These are phyloP conservation scores for Blastobotrys proliferans DNA, from an alignment of 1,139 yeast genomes.

Conservation along the genomic window DNA sequence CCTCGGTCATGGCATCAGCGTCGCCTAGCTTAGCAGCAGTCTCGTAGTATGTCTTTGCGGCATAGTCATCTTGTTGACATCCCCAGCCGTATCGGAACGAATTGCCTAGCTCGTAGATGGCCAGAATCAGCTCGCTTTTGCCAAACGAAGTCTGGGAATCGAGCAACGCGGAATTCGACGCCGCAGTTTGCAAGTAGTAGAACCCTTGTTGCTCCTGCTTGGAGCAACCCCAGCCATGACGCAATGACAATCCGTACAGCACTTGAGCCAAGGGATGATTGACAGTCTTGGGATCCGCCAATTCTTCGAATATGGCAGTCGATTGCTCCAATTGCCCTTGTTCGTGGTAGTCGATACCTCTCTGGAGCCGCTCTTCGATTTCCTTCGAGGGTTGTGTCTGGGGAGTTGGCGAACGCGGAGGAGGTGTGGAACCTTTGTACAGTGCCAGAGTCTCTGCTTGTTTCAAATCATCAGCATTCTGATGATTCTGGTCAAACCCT, in stretches of 20 bases:
- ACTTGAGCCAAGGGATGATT: constrained; percentile 34
- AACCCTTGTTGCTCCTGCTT: constrained; percentile 28
- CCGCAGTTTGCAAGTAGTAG: constrained; percentile 29
- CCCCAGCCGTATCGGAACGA: constrained; percentile 37
- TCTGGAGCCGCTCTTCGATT: constrained; percentile 25
- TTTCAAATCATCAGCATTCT: constrained; percentile 13
- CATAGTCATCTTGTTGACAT: constrained; percentile 27
- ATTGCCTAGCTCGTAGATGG: constrained; percentile 35
- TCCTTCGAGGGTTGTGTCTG: constrained; percentile 7
- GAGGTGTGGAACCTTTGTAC: not conserved
- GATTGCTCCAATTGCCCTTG: constrained; percentile 26
- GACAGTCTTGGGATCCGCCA: constrained; percentile 27
- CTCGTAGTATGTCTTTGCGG: constrained; percentile 33
- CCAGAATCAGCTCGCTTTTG: constrained; percentile 31
- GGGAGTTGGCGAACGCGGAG: not conserved
- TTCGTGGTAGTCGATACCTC: constrained; percentile 33
- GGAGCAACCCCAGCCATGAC: constrained; percentile 37
- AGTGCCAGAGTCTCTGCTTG: constrained; percentile 15
- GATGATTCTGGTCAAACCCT: not conserved
- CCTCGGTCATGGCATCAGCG: constrained; percentile 34
- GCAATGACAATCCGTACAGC: constrained; percentile 31
- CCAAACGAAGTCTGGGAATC: constrained; percentile 19
- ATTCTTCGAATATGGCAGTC: constrained; percentile 20
- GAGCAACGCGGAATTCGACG: constrained; percentile 26
- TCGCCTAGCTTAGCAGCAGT: constrained; percentile 36